phyloP scores from a whole-genome alignment of 179 eudicot genomes.

The Gypsophila paniculata region DNA sequence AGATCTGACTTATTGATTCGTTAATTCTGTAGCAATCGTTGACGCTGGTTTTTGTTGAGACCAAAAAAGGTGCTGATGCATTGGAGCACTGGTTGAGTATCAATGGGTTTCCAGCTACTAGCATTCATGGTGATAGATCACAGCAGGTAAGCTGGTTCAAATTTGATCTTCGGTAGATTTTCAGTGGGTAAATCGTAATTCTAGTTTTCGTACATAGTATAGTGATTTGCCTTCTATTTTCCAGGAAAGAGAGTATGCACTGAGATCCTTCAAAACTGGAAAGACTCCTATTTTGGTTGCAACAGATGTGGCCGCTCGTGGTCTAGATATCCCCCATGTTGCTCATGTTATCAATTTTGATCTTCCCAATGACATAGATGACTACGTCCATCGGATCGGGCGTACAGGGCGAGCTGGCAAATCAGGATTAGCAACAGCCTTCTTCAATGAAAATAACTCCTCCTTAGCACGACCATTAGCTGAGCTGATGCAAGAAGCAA shows the following conservation, averaged over 20 bases:
- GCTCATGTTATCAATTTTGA: conserved; percentile 94
- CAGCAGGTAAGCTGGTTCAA: conserved; percentile 62
- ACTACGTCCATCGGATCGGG: conserved; percentile 95
- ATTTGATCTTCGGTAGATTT: not conserved
- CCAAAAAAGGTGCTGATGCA: conserved; percentile 94
- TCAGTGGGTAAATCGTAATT: not conserved
- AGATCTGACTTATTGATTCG: not conserved
- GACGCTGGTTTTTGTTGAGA: conserved; percentile 93
- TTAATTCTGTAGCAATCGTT: conserved; percentile 63
- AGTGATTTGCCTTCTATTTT: not conserved
- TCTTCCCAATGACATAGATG: conserved; percentile 93
- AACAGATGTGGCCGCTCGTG: conserved; percentile 98
- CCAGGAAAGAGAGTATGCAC: conserved; percentile 89
- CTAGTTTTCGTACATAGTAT: not conserved
- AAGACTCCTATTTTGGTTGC: conserved; percentile 91
- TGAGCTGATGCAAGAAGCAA: conserved; percentile 90
- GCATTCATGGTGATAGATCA: conserved; percentile 91
- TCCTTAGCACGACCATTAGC: conserved; percentile 66
- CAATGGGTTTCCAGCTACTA: conserved; percentile 91
- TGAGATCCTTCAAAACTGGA: conserved; percentile 86
- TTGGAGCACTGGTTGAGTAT: conserved; percentile 75
- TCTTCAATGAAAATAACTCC: conserved; percentile 75
- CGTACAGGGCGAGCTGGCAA: conserved; percentile 98
- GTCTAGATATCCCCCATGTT: conserved; percentile 95
- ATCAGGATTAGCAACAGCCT: conserved; percentile 88